These are phyloP conservation scores for Noccaea bulbosa DNA, from an alignment of 345 rosid genomes.

Conservation along the genomic window DNA sequence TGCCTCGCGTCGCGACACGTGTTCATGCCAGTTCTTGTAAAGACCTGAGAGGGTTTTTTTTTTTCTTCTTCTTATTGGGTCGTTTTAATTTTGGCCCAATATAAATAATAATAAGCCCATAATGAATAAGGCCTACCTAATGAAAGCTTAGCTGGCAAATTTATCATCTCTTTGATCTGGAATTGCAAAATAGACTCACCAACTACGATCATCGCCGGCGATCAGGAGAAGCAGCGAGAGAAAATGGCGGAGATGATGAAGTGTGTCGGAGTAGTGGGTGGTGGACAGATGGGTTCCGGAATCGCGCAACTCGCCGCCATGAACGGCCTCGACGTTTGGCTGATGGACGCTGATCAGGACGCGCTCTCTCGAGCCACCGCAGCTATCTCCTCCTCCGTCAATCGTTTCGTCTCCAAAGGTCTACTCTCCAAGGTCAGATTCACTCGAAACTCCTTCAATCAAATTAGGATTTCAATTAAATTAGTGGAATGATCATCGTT, in stretches of 20 bases:
- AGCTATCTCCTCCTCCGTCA: conserved; percentile 60
- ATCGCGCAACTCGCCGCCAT: conserved; percentile 86
- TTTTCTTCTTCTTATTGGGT: background rate
- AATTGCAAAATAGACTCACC: background rate
- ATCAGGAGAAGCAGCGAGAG: background rate
- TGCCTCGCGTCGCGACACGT: conserved; percentile 29
- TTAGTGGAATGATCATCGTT: background rate
- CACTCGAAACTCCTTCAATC: background rate
- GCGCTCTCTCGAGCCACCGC: conserved; percentile 69
- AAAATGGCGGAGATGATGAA: conserved; percentile 52
- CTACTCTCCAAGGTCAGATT: conserved; percentile 58
- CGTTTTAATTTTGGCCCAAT: background rate
- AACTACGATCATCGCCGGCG: conserved; percentile 19
- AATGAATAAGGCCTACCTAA: background rate
- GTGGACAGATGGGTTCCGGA: conserved; percentile 98
- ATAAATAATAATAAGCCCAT: background rate
- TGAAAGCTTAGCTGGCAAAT: background rate
- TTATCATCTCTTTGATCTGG: conserved; percentile 6
- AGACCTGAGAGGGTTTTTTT: background rate
- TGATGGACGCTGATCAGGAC: conserved; percentile 61
- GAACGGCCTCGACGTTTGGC: conserved; percentile 66
- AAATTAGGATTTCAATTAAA: background rate
- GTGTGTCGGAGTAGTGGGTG: conserved; percentile 72
- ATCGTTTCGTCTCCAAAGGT: conserved; percentile 69
- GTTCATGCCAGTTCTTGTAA: background rate